These are phyloP conservation scores for Rutstroemia sydowiana DNA, from an alignment of 2,329 filamentous ascomycete genomes.

Conservation along the genomic window DNA sequence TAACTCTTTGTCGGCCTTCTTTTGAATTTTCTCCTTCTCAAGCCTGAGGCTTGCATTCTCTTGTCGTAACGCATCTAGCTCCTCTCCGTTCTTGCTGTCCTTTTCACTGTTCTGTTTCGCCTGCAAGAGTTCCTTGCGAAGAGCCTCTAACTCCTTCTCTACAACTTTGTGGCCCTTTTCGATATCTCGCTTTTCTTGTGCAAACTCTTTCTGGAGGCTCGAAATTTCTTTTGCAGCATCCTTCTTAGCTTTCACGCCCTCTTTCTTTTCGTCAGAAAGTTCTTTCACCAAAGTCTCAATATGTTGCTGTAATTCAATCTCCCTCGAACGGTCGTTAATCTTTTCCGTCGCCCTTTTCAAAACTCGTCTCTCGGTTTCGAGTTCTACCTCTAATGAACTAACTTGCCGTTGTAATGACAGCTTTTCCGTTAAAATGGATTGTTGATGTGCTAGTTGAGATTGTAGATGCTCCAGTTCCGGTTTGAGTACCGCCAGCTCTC, in stretches of 20 bases:
- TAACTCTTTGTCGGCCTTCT: constrained; percentile 28
- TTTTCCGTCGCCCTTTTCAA: constrained; percentile 47
- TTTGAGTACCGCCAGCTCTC: constrained; percentile 50
- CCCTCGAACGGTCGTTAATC: constrained; percentile 35
- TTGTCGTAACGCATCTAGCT: constrained; percentile 22
- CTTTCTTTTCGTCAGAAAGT: constrained; percentile 28
- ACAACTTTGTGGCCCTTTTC: constrained; percentile 18
- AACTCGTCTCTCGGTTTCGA: constrained; percentile 74
- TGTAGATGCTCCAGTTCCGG: constrained; percentile 56
- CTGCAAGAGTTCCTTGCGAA: constrained; percentile 30
- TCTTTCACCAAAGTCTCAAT: constrained; percentile 33
- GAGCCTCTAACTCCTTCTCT: constrained; percentile 26
- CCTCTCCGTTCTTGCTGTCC: constrained; percentile 34
- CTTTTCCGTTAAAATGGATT: constrained; percentile 69
- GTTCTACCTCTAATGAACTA: constrained; percentile 67
- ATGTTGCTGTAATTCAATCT: constrained; percentile 36
- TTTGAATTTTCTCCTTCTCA: constrained; percentile 37
- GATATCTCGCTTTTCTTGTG: constrained; percentile 27
- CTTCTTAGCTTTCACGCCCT: constrained; percentile 21
- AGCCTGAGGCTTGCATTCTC: constrained; percentile 33
- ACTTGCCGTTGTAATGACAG: constrained; percentile 72
- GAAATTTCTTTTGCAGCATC: constrained; percentile 33
- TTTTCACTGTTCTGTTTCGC: constrained; percentile 35
- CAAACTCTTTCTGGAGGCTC: constrained; percentile 31
- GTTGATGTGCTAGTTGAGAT: constrained; percentile 51